Conservation (phyloP, 73 alveolate genomes). For the Paramecium sonneborni region DNA sequence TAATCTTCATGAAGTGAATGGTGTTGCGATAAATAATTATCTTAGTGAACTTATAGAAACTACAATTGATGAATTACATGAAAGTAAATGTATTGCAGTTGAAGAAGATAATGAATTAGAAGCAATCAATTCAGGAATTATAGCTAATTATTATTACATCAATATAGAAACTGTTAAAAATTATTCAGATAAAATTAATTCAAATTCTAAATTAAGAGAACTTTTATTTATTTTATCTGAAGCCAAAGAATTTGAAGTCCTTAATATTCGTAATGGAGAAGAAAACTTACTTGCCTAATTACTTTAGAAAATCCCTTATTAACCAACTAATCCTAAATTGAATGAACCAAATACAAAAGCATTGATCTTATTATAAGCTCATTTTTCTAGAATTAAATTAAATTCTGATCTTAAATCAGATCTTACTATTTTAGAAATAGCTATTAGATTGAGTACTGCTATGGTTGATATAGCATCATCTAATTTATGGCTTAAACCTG, state of each 20-base stretch:
- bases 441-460: conserved; percentile 45
- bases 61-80: conserved; percentile 56
- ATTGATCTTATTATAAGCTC: conserved; percentile 30
- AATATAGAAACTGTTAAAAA: conserved; percentile 43
- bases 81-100: conserved; percentile 56
- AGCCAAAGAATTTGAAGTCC: conserved; percentile 60
- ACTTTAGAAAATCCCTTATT: neutral
- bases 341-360: conserved; percentile 67
- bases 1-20: conserved; percentile 94
- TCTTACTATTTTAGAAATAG: conserved; percentile 43
- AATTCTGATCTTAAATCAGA: conserved; percentile 57
- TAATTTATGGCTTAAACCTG: conserved; percentile 40
- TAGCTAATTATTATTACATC: conserved; percentile 61
- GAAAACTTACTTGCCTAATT: conserved; percentile 39
- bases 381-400: conserved; percentile 46
- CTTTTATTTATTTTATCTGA: conserved; percentile 8
- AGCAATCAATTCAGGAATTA: conserved; percentile 58
- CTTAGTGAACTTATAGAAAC: conserved; percentile 57
- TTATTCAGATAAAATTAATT: conserved; percentile 41
- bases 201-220: neutral
- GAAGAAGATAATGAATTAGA: conserved; percentile 64
- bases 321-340: neutral
- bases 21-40: conserved; percentile 69
- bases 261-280: conserved; percentile 55
- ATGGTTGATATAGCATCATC: conserved; percentile 63